phyloP scores from a whole-genome alignment of 371 early-diverging fungal species.

The Rhizopus sp. region DNA sequence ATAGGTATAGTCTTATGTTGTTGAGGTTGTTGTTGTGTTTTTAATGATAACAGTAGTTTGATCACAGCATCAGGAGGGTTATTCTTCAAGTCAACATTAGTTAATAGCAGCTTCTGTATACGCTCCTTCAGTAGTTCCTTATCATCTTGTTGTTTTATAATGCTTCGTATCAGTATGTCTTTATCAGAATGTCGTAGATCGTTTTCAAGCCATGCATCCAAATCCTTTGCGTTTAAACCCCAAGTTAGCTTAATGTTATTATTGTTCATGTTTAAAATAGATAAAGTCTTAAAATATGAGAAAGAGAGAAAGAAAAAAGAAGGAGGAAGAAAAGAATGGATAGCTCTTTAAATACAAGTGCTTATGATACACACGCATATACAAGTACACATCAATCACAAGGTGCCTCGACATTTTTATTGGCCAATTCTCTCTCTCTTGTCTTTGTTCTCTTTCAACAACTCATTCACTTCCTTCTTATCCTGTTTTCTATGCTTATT shows the following conservation, averaged over 20 bases:
- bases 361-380: too few relatives aligned
- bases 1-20: not conserved
- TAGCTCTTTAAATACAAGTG: too few relatives aligned
- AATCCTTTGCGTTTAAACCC: conserved; percentile 20
- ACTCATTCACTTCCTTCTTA: too few relatives aligned
- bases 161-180: not conserved
- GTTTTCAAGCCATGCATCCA: conserved; percentile 41
- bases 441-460: too few relatives aligned
- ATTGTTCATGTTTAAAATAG: conserved; percentile 43
- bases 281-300: conserved; percentile 34
- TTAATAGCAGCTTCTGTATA: not conserved
- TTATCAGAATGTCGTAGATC: conserved; percentile 27
- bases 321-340: not conserved
- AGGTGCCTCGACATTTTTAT: too few relatives aligned
- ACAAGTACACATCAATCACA: too few relatives aligned
- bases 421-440: too few relatives aligned
- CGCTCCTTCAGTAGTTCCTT: not conserved
- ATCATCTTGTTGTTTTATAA: not conserved
- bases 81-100: not conserved
- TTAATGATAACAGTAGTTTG: not conserved
- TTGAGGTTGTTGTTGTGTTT: not conserved
- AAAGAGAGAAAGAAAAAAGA: not conserved
- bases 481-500: too few relatives aligned
- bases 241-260: conserved; percentile 40
- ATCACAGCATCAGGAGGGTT: not conserved